phyloP scores from a whole-genome alignment of 768 basidiomycete species.

The Boletus pseudo-olivaceus region DNA sequence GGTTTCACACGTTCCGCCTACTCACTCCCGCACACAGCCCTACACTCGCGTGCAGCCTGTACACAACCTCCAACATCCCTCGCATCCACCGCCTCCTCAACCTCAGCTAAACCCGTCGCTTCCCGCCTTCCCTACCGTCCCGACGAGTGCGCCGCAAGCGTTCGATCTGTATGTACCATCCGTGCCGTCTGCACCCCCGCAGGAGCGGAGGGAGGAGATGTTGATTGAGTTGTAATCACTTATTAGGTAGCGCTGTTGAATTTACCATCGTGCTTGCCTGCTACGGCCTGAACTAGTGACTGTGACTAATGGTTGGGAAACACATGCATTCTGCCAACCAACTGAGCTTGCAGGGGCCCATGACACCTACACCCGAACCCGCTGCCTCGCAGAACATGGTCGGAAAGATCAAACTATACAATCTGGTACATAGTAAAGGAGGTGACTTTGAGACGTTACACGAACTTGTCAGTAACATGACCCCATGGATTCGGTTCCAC shows the following conservation, averaged over 20 bases:
- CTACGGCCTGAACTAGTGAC: neutral
- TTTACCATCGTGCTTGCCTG: neutral
- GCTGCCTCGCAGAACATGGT: neutral
- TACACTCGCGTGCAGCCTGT: constrained; percentile 2
- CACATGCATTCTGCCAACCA: neutral
- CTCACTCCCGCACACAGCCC: constrained; percentile 4
- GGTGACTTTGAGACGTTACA: neutral
- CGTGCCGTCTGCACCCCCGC: constrained; percentile 43
- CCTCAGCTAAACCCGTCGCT: constrained; percentile 31
- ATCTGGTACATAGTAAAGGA: neutral
- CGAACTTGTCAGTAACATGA: neutral
- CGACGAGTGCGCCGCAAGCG: constrained; percentile 54
- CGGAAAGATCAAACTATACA: neutral
- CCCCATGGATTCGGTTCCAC: neutral
- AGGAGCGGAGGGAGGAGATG: constrained; percentile 61
- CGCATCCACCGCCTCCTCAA: constrained; percentile 11
- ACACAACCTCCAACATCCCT: constrained; percentile 6
- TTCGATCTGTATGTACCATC: constrained; percentile 50
- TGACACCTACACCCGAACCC: neutral
- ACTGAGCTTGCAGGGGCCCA: neutral
- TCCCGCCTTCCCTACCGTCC: constrained; percentile 64
- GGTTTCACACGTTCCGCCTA: constrained; percentile 17
- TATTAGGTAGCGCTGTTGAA: neutral
- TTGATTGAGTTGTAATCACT: constrained; percentile 39
- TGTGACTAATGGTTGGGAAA: neutral